phyloP scores from a whole-genome alignment of 768 basidiomycete species.

The Rhizopogon rudus region DNA sequence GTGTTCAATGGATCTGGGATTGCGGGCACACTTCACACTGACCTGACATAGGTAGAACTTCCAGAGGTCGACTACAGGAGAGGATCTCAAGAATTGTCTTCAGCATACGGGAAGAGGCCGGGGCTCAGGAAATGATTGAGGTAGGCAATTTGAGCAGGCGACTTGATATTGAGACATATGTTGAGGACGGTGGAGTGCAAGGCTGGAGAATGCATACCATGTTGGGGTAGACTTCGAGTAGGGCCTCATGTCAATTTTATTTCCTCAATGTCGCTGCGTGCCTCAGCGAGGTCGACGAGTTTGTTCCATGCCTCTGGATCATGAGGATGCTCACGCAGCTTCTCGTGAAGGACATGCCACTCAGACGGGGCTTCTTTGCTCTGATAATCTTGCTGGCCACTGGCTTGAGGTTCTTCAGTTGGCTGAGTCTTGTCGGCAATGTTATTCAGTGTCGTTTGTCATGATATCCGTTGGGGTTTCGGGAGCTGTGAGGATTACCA shows the following conservation, averaged over 20 bases:
- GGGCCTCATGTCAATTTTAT: conserved; percentile 71
- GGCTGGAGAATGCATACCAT: conserved; percentile 51
- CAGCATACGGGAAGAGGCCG: conserved; percentile 67
- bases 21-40: conserved; percentile 26
- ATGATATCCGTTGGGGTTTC: conserved; percentile 24
- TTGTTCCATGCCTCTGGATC: conserved; percentile 78
- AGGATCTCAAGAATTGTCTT: conserved; percentile 77
- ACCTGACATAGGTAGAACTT: conserved; percentile 94
- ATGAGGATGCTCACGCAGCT: conserved; percentile 62
- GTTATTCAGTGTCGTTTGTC: conserved; percentile 23
- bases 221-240: conserved; percentile 86
- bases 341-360: conserved; percentile 58
- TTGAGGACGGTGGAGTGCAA: conserved; percentile 14
- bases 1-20: conserved; percentile 7
- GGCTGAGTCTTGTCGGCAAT: conserved; percentile 29
- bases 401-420: conserved; percentile 30
- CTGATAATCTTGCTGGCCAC: conserved; percentile 15
- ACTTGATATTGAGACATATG: conserved; percentile 37
- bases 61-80: conserved; percentile 88
- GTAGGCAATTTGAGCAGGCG: conserved; percentile 80
- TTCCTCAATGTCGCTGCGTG: conserved; percentile 70
- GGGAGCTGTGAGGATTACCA: neutral
- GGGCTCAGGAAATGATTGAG: conserved; percentile 71
- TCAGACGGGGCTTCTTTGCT: conserved; percentile 46
- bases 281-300: conserved; percentile 73